Base-by-base conservation (phyloP, 345 rosid species). In the Syzygium aromaticum region DNA sequence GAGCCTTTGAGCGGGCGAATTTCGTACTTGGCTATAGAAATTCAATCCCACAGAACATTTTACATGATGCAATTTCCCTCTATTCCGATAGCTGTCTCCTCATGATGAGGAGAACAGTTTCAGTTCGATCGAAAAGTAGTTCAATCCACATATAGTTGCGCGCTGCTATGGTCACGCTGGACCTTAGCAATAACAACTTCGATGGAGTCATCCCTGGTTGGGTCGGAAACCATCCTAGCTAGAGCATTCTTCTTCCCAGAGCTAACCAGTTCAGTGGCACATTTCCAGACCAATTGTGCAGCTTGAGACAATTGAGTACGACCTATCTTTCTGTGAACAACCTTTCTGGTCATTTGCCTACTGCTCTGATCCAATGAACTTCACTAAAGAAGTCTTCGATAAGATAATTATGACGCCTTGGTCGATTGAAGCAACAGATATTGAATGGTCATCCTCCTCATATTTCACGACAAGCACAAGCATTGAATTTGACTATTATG, bases 31-130 rank as follows among this genome's bases (percentile, higher is more conserved):
- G 90, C 17, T 86, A 92, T 86, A 95, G 96, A 10, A 63, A 87
- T 85, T 91, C 87, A 23, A 89, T 94, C 87, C 95, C 89, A 51
- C 96, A 89, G 13, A 94, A 92, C 87, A 51, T 95, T 27, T 86
- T 96, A 43, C 96, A 95, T 9, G 93, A 93, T 88, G 92, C 95
- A 82, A 94, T 90, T 94, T 95, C 56, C 97, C 97, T 13, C 89
- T 93, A 23, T 83, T 94, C 90, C 92, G 93, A 25, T 95, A 96
- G 98, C 95, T 93, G 78, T 92, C 96, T 73, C 96, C 96, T 85
- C 93, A 92, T 54, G 87, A 89, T 15, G 94, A 93, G 40, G 95
- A 92, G 25, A 91, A 92, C 59, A 91, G 93, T 88, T 93, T 90
- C 11, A 85, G 90, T 56, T 91, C 89, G 6, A 88, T 88, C 3